A percentile compares a stretch with the other conserved stretches of the same genome.
These are phyloP conservation scores for Neofusicoccum parvum DNA, from an alignment of 2,329 filamentous ascomycete species.

Conservation along the genomic window DNA sequence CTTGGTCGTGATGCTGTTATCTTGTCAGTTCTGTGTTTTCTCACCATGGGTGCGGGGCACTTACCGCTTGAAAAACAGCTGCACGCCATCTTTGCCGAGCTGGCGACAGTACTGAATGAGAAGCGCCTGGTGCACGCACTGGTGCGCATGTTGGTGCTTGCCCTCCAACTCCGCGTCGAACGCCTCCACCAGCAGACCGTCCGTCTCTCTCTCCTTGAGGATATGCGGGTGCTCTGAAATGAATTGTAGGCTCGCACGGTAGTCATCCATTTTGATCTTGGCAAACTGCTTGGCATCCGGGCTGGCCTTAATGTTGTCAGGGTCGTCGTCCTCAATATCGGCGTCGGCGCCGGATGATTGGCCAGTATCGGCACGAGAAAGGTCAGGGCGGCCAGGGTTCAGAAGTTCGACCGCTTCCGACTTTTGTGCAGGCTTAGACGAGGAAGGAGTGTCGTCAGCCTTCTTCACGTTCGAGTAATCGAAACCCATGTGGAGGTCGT, in stretches of 20 bases:
- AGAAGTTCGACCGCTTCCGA: conserved; percentile 66
- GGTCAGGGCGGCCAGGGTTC: conserved; percentile 62
- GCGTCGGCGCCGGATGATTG: conserved; percentile 62
- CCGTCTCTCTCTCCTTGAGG: conserved; percentile 81
- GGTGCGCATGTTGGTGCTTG: conserved; percentile 73
- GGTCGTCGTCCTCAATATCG: conserved; percentile 66
- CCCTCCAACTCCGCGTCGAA: conserved; percentile 84
- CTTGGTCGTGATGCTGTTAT: conserved; percentile 70
- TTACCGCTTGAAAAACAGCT: conserved; percentile 88
- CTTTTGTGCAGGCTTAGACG: conserved; percentile 41
- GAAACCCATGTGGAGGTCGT: conserved; percentile 85
- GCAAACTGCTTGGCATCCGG: conserved; percentile 79
- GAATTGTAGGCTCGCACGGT: conserved; percentile 72
- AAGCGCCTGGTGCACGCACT: conserved; percentile 91
- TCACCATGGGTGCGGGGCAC: neutral
- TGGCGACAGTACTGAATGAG: conserved; percentile 93
- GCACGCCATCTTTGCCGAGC: conserved; percentile 83
- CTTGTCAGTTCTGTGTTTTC: neutral
- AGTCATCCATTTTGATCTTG: conserved; percentile 74
- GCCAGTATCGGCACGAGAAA: conserved; percentile 44
- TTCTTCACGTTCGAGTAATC: conserved; percentile 74
- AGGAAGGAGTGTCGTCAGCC: conserved; percentile 35
- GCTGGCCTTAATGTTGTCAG: conserved; percentile 75
- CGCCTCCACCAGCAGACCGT: conserved; percentile 85
- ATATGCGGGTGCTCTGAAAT: conserved; percentile 78